Percentiles rank a stretch among this genome's conserved stretches.
These are phyloP conservation scores for Cyberlindnera euphorbiae DNA, from an alignment of 805 yeast genomes.

Conservation along the genomic window DNA sequence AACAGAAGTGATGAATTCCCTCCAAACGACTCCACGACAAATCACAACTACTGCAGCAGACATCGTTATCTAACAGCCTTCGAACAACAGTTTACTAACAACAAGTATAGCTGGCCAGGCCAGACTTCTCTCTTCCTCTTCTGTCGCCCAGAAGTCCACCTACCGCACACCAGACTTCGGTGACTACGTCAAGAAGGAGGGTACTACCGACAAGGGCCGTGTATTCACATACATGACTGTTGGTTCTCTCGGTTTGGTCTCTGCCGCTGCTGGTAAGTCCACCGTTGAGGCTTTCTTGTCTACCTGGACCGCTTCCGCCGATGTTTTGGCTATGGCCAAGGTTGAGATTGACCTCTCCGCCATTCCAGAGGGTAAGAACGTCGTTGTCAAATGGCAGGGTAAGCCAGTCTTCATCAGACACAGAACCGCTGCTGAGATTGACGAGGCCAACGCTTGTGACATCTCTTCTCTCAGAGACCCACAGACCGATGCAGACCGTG, in stretches of 20 bases:
- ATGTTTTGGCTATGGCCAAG: conserved; percentile 98
- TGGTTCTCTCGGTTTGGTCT: conserved; percentile 86
- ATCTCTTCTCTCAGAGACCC: conserved; percentile 85
- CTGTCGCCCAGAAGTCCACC: conserved; percentile 57
- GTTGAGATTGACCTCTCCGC: conserved; percentile 93
- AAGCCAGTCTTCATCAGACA: conserved; percentile 99
- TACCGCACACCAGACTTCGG: conserved; percentile 91
- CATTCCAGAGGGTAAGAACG: conserved; percentile 97
- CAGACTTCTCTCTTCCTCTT: conserved; percentile 31
- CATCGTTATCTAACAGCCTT: conserved; percentile 1
- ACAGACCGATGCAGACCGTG: conserved; percentile 89
- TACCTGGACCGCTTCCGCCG: conserved; percentile 97
- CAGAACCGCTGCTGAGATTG: conserved; percentile 90
- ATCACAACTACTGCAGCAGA: too few relatives aligned
- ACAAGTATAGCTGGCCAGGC: conserved; percentile 22
- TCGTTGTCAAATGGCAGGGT: conserved; percentile 99
- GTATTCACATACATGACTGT: conserved; percentile 95
- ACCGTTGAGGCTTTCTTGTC: conserved; percentile 90
- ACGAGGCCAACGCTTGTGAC: conserved; percentile 87
- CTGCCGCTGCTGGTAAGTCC: conserved; percentile 93
- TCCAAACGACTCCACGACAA: too few relatives aligned
- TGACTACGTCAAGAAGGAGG: conserved; percentile 66
- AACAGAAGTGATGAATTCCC: too few relatives aligned
- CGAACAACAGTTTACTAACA: conserved; percentile 17
- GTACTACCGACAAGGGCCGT: conserved; percentile 72